Conservation (phyloP, 1,139 yeast genomes). For the Debaryomycetaceae sp. region DNA sequence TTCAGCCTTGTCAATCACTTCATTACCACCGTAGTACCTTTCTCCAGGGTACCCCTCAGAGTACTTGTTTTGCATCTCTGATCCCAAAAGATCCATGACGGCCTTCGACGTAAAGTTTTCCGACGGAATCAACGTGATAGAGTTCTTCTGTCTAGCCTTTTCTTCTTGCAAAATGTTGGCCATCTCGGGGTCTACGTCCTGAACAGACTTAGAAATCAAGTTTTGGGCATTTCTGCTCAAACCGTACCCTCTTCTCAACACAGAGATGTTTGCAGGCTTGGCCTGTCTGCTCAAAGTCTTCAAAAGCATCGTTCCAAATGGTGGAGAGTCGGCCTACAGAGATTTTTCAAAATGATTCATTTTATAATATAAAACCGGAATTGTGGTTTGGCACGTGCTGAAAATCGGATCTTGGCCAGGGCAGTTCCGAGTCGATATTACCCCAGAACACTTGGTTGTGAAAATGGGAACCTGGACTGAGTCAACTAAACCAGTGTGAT, state of each 20-base stretch:
- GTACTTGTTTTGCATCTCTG: conserved; percentile 96
- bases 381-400: too few species aligned
- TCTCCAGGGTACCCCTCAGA: conserved; percentile 99
- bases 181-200: conserved; percentile 83
- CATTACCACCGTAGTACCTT: conserved; percentile 96
- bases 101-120: conserved; percentile 95
- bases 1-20: conserved; percentile 90
- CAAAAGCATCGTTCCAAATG: neutral
- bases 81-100: conserved; percentile 89
- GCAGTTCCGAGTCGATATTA: neutral
- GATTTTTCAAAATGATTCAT: neutral
- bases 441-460: neutral
- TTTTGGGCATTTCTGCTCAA: conserved; percentile 47
- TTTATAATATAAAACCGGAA: too few species aligned
- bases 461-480: neutral
- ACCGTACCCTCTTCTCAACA: conserved; percentile 36
- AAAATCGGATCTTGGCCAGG: too few species aligned
- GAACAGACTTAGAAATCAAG: conserved; percentile 61
- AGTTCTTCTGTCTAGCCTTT: conserved; percentile 79
- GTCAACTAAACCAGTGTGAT: neutral
- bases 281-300: conserved; percentile 17
- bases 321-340: neutral
- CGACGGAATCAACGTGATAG: conserved; percentile 88
- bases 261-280: conserved; percentile 10
- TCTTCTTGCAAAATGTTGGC: conserved; percentile 70